Conservation (phyloP, 257 asterid genomes). For the Salvia splendens region DNA sequence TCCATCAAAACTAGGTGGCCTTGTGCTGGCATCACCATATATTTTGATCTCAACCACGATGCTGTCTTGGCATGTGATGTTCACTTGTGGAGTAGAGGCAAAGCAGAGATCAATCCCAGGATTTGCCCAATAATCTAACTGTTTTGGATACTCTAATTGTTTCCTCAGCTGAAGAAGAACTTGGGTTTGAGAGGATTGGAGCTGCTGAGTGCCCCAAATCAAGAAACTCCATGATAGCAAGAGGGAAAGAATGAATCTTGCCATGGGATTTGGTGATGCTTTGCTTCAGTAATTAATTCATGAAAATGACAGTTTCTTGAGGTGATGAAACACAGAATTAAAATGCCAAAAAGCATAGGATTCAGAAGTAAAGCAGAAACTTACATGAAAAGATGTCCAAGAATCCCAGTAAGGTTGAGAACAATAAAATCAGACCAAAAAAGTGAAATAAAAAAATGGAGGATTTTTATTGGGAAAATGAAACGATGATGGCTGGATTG, state of each 20-base stretch:
- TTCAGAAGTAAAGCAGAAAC: neutral
- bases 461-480: conserved; percentile 16
- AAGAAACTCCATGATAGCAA: conserved; percentile 46
- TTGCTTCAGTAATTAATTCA: too few relatives aligned
- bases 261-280: too few relatives aligned
- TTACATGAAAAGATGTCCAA: neutral
- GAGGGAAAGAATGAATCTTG: conserved; percentile 34
- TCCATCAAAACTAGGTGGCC: conserved; percentile 40
- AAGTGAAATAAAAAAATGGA: neutral
- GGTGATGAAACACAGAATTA: too few relatives aligned
- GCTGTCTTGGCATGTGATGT: conserved; percentile 53
- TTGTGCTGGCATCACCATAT: conserved; percentile 46
- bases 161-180: conserved; percentile 61
- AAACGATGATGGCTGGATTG: neutral
- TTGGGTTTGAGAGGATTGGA: conserved; percentile 61
- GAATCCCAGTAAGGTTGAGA: neutral
- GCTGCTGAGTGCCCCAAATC: conserved; percentile 43
- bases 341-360: neutral
- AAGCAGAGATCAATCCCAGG: conserved; percentile 45
- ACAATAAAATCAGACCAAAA: neutral
- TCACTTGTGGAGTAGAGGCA: conserved; percentile 51
- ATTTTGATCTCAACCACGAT: conserved; percentile 47
- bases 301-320: conserved; percentile 25
- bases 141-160: conserved; percentile 69
- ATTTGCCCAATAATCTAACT: conserved; percentile 45